A percentile compares a stretch with the other conserved stretches of the same genome.
Evolutionary conservation across 768 basidiomycete species (phyloP).

Genomic region (Amylocystis lapponica): DNA sequence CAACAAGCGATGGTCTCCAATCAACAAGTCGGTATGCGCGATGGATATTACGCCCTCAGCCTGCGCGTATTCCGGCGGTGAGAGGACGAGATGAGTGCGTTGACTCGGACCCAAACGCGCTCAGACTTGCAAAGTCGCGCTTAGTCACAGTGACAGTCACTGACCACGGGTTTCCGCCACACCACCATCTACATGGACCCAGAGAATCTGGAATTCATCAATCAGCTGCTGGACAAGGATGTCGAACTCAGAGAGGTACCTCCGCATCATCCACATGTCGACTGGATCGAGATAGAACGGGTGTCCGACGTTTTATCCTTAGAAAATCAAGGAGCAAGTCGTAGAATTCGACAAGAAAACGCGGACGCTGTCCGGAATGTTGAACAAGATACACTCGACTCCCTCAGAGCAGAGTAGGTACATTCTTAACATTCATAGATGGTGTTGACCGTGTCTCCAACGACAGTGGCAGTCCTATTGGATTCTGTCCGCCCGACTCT

Average conservation of each 20-base stretch:
- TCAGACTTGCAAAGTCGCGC: no score
- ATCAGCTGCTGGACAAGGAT: conserved; percentile 56
- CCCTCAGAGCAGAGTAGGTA: conserved; percentile 49
- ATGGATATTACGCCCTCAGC: no score
- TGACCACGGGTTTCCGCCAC: no score
- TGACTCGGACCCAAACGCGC: no score
- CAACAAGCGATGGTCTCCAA: no score
- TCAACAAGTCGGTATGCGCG: no score
- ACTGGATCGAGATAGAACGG: background rate
- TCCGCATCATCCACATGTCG: conserved; percentile 3
- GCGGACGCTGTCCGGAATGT: conserved; percentile 62
- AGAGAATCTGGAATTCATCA: conserved; percentile 50
- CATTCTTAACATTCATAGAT: background rate
- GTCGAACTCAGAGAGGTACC: conserved; percentile 59
- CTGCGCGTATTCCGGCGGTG: no score
- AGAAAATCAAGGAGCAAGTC: conserved; percentile 82
- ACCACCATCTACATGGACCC: conserved; percentile 46
- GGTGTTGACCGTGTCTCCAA: background rate
- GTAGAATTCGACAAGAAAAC: conserved; percentile 70
- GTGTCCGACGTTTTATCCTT: conserved; percentile 8
- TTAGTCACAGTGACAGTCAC: no score
- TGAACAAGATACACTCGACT: conserved; percentile 80
- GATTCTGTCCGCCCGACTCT: conserved; percentile 52
- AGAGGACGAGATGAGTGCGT: no score
- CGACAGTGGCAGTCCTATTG: conserved; percentile 48